phyloP scores from a whole-genome alignment of 2,329 filamentous ascomycete genomes.

The Colletotrichum tropicicola region DNA sequence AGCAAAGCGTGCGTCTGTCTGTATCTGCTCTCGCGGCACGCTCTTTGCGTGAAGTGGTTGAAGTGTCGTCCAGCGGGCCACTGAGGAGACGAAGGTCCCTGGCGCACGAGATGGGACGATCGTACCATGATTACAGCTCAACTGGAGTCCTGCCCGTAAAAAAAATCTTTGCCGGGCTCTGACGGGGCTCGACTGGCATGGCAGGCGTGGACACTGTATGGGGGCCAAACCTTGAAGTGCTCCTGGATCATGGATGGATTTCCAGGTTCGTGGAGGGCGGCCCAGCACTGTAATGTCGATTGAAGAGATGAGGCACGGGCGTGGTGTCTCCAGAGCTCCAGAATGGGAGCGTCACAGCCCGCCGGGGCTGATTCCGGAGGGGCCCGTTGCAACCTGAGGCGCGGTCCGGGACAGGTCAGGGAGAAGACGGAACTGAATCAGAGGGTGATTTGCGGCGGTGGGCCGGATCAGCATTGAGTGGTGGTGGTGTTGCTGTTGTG shows the following conservation, averaged over 20 bases:
- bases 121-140: constrained; percentile 18
- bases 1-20: not conserved
- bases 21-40: not conserved
- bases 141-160: constrained; percentile 1
- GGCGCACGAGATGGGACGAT: constrained; percentile 14
- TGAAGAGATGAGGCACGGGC: not conserved
- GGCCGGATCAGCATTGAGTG: constrained; percentile 13
- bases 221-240: too few species aligned
- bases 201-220: constrained; percentile 5
- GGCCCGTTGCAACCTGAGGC: constrained; percentile 8
- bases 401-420: not conserved
- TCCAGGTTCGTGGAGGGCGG: too few species aligned
- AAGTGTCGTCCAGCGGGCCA: not conserved
- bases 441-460: constrained; percentile 18
- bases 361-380: constrained; percentile 19
- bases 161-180: not conserved
- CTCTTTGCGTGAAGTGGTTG: too few species aligned
- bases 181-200: too few species aligned
- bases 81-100: not conserved
- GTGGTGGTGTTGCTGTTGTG: constrained; percentile 1
- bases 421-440: constrained; percentile 5
- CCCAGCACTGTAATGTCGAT: constrained; percentile 1
- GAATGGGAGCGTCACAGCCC: not conserved
- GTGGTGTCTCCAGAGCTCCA: not conserved
- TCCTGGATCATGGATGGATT: too few species aligned